Conservation (phyloP, 805 yeast species). For the Metschnikowia baotianmanensis region DNA sequence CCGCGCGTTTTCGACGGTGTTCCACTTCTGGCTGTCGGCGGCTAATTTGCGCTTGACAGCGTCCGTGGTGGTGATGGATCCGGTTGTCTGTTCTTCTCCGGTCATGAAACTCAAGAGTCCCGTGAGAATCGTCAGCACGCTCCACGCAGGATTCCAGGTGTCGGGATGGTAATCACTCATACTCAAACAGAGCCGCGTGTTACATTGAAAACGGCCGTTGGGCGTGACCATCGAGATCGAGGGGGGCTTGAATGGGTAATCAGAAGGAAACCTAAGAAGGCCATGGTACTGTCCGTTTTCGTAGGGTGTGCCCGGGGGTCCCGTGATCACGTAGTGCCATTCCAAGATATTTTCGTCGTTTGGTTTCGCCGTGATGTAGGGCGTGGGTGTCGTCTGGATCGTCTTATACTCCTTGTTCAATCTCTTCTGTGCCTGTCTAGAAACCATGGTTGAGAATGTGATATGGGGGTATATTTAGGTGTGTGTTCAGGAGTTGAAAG, state of each 20-base stretch:
- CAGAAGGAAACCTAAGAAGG: constrained; percentile 73
- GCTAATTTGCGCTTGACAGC: constrained; percentile 58
- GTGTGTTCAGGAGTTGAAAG: not conserved
- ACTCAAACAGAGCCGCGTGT: constrained; percentile 80
- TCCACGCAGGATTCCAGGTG: constrained; percentile 96
- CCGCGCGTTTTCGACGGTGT: constrained; percentile 50
- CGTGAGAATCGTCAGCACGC: constrained; percentile 81
- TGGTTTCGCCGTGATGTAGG: constrained; percentile 81
- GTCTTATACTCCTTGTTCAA: constrained; percentile 80
- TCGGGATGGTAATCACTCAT: constrained; percentile 96
- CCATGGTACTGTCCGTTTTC: constrained; percentile 89
- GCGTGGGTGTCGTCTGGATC: constrained; percentile 78
- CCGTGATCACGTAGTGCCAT: constrained; percentile 92
- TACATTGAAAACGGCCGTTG: constrained; percentile 79
- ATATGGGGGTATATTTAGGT: not conserved
- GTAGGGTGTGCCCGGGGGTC: constrained; percentile 89
- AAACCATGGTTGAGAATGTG: constrained; percentile 29
- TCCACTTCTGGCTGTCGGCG: constrained; percentile 56
- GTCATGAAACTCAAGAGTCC: constrained; percentile 93
- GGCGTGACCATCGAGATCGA: constrained; percentile 88
- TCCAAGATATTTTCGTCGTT: constrained; percentile 83
- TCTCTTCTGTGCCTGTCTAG: constrained; percentile 43
- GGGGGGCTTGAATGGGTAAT: constrained; percentile 91
- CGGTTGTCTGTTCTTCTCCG: constrained; percentile 79
- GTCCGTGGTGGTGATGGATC: constrained; percentile 68